Evolutionary conservation across 176 grass and related monocot species (phyloP).

Genomic region (Miscanthus lutarioriparius): DNA sequence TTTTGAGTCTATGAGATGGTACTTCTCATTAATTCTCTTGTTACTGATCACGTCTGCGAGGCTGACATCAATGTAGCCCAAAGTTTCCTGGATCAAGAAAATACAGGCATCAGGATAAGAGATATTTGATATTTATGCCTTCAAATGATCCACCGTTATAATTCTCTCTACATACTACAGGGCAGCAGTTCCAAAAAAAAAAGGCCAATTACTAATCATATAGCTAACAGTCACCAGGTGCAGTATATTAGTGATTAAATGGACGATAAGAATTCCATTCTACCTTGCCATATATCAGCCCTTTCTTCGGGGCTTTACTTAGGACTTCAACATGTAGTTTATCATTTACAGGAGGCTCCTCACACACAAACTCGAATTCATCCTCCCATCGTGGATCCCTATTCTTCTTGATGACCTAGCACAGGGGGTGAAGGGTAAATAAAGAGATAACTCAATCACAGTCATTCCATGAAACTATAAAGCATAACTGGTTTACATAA

Average conservation of each 20-base stretch:
- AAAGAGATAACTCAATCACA: background rate
- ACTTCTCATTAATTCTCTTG: slow-evolving; percentile 79
- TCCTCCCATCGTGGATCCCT: slow-evolving; percentile 90
- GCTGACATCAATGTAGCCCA: slow-evolving; percentile 76
- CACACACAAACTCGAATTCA: slow-evolving; percentile 81
- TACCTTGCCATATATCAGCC: slow-evolving; percentile 89
- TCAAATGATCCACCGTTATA: background rate
- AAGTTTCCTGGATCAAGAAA: slow-evolving; percentile 60
- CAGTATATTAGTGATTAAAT: background rate
- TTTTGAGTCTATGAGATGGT: slow-evolving; percentile 86
- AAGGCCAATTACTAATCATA: background rate
- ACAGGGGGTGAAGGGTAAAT: background rate
- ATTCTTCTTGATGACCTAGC: slow-evolving; percentile 89
- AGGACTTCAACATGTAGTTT: slow-evolving; percentile 81
- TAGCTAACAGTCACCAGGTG: background rate
- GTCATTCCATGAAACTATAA: slow-evolving; percentile 4
- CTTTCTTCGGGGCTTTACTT: slow-evolving; percentile 74
- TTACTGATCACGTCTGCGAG: slow-evolving; percentile 75
- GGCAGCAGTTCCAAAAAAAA: background rate
- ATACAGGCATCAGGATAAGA: slow-evolving; percentile 10
- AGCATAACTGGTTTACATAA: background rate
- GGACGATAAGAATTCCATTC: background rate
- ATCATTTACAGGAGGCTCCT: slow-evolving; percentile 77
- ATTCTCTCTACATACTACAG: background rate
- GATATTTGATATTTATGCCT: slow-evolving; percentile 5